A percentile compares a stretch with the other conserved stretches of the same genome.
phyloP scores from a whole-genome alignment of 306 rosid genomes.

The Begonia loranthoides region DNA sequence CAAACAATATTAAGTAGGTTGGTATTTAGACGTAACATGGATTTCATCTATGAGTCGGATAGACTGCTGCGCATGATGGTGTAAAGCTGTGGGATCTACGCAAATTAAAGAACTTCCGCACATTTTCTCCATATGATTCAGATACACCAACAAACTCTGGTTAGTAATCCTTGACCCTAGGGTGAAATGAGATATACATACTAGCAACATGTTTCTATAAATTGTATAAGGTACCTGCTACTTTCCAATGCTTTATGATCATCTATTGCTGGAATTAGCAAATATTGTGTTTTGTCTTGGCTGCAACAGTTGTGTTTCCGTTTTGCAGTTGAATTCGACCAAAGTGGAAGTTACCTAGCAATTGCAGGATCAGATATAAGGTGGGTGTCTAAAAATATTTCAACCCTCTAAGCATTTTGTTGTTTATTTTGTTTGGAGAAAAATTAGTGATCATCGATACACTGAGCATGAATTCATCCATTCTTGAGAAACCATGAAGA shows the following conservation, averaged over 20 bases:
- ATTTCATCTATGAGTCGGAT: conserved; percentile 16
- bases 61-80: conserved; percentile 96
- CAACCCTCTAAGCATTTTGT: background rate
- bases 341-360: conserved; percentile 92
- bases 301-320: conserved; percentile 4
- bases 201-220: no score
- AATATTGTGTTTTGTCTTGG: background rate
- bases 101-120: conserved; percentile 78
- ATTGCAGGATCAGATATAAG: conserved; percentile 86
- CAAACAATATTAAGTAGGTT: background rate
- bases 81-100: conserved; percentile 97
- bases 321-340: conserved; percentile 87
- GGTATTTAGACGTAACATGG: background rate
- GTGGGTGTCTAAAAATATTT: conserved; percentile 20
- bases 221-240: no score
- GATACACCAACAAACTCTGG: conserved; percentile 86
- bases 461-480: no score
- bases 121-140: conserved; percentile 65
- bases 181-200: background rate
- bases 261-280: no score
- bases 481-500: no score
- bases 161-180: conserved; percentile 7
- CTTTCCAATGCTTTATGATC: no score
- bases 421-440: no score
- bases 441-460: no score